Base-by-base conservation (phyloP, 2,329 filamentous ascomycete genomes). In the Aaosphaeria pasadenensis region DNA sequence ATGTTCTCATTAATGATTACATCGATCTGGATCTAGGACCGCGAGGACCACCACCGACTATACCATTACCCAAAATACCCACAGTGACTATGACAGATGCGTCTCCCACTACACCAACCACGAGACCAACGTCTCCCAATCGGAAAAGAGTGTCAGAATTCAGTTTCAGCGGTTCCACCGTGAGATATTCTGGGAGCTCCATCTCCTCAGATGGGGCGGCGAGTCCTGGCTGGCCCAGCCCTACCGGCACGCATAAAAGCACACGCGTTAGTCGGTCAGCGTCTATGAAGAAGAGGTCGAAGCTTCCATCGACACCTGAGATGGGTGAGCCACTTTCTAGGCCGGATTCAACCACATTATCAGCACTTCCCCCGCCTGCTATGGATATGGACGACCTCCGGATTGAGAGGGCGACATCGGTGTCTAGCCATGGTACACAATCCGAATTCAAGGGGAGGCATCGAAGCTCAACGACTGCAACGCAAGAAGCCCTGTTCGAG, bases 131-230 rank as follows among this genome's bases (percentile, higher is more conserved):
- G 17, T 56, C 55, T 29, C 49, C 52, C 7, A 43, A 42, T 6
- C 36, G 47, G 6, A 63, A 61, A 45, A 53, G 59, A 11, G 51
- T 59, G 2, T 63, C 63, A 31, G 62, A 58, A 17, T 58, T 65
- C 36, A 67, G 60, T 45, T 55, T 62, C 11, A 57, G 44, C 89
- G 76, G n/a, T 84, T 91, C 88, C 85, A 91, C 74, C 90, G 88
- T 71, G 91, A 91, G 58, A 91, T 90, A 71, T 92, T 96, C 60
- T 88, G 87, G 29, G 85, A 84, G 70, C 92, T 91, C 64, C 94
- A 92, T 70, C 92, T 90, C 71, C 88, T 94, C 45, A 94, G 82
- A 68, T 94, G 89, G 49, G 5, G 53, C 52, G 11, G 44, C 53
- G 11, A 61, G 51, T 33, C 51, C 47, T 36, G 49, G 53, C 5